These are phyloP conservation scores for Calcarisporium arbuscula DNA, from an alignment of 2,329 filamentous ascomycete species.

Conservation along the genomic window DNA sequence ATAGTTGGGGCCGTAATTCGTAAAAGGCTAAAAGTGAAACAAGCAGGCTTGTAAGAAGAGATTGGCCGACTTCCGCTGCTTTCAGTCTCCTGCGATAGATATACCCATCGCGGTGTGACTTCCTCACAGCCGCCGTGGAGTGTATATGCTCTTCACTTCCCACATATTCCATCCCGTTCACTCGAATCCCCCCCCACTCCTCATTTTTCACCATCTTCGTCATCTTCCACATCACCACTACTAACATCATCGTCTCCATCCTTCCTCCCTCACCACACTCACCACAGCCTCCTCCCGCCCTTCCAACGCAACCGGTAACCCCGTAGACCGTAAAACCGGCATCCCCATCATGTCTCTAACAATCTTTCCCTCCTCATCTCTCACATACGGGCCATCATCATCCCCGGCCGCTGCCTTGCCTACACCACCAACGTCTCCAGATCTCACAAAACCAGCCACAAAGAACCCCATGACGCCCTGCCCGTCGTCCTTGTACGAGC, in stretches of 20 bases:
- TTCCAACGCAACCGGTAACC: conserved; percentile 20
- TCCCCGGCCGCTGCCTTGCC: conserved; percentile 4
- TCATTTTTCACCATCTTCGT: conserved; percentile 15
- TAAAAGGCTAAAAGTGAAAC: too few species aligned
- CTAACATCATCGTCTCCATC: conserved; percentile 15
- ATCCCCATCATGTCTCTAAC: conserved; percentile 34
- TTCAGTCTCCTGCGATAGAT: too few species aligned
- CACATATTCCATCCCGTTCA: conserved; percentile 7
- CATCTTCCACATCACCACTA: conserved; percentile 12
- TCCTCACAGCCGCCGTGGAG: not conserved
- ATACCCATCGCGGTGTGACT: too few species aligned
- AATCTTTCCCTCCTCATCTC: conserved; percentile 49
- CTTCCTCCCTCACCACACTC: too few species aligned
- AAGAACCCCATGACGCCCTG: conserved; percentile 94
- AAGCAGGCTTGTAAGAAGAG: too few species aligned
- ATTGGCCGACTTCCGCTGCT: conserved; percentile 4
- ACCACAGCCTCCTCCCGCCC: conserved; percentile 14
- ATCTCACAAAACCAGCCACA: conserved; percentile 71
- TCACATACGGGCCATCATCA: conserved; percentile 43
- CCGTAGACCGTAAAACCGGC: conserved; percentile 30
- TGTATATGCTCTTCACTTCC: not conserved
- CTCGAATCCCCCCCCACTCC: conserved; percentile 9
- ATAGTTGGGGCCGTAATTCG: too few species aligned
- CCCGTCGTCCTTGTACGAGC: conserved; percentile 74
- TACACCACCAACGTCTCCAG: conserved; percentile 10